Percentiles rank a stretch among this genome's conserved stretches.
Conservation (phyloP, 208 protist genomes). For the Wallacemonas sp. region DNA sequence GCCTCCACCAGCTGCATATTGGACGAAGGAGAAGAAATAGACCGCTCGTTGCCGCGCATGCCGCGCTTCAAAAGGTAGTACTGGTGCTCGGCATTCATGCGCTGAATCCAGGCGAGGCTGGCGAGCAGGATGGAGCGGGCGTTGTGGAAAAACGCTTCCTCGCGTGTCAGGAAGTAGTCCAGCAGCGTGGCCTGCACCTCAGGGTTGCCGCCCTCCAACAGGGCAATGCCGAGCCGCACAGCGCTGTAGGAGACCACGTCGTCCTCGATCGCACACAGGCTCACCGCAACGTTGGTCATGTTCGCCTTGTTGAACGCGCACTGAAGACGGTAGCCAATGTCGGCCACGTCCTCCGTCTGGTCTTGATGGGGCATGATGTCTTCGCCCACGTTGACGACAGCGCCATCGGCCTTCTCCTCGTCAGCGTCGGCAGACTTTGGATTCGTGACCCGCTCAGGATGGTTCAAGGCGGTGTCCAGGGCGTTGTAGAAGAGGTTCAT, state of each 20-base stretch:
- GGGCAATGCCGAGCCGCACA: conserved; percentile 47
- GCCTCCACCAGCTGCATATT: conserved; percentile 56
- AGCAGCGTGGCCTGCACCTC: conserved; percentile 56
- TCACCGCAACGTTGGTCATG: conserved; percentile 48
- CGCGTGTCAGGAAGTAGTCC: conserved; percentile 57
- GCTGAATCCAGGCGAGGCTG: conserved; percentile 40
- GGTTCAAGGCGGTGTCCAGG: conserved; percentile 43
- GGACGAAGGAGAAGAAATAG: conserved; percentile 7
- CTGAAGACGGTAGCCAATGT: conserved; percentile 45
- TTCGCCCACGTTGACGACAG: background rate
- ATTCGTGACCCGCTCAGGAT: conserved; percentile 14
- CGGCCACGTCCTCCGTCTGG: background rate
- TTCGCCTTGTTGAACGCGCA: conserved; percentile 55
- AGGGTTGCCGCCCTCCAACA: conserved; percentile 79
- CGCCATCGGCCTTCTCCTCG: background rate
- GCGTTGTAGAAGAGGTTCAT: conserved; percentile 70
- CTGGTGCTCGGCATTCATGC: conserved; percentile 60
- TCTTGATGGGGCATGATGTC: background rate
- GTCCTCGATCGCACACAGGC: conserved; percentile 49
- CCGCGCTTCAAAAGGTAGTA: conserved; percentile 62
- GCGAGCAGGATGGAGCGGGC: conserved; percentile 49
- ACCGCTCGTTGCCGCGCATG: conserved; percentile 14
- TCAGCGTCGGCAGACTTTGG: background rate
- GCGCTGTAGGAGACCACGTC: conserved; percentile 66
- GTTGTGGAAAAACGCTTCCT: conserved; percentile 80